Conservation (phyloP, 257 asterid genomes). For the Jasminum sambac region DNA sequence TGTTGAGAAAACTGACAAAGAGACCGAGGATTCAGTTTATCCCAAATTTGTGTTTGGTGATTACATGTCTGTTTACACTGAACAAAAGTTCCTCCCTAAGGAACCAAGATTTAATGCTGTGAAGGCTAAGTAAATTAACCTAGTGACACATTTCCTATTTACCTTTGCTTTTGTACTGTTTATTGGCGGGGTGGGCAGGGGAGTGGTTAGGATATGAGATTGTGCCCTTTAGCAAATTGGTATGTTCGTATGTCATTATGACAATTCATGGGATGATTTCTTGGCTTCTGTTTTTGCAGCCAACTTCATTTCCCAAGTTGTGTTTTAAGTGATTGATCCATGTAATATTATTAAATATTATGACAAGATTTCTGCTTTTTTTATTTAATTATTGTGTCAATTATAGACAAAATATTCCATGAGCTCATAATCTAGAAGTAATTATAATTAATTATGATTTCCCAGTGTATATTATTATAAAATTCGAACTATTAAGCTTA, state of each 20-base stretch:
- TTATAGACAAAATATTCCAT: background rate
- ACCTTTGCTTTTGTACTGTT: background rate
- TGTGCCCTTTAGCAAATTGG: constrained; percentile 16
- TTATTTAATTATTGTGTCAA: background rate
- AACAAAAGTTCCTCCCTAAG: constrained; percentile 74
- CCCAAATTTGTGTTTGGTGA: constrained; percentile 78
- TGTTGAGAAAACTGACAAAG: constrained; percentile 4
- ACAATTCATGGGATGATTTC: background rate
- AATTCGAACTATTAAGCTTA: too few relatives aligned
- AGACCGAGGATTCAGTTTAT: constrained; percentile 32
- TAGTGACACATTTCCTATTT: background rate
- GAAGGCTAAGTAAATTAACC: constrained; percentile 36
- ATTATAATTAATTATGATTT: background rate
- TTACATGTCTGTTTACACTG: constrained; percentile 67
- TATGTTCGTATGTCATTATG: background rate
- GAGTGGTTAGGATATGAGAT: constrained; percentile 1
- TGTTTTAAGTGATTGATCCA: background rate
- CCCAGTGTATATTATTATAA: background rate
- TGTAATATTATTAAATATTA: background rate
- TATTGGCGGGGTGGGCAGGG: background rate
- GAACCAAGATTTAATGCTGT: constrained; percentile 85
- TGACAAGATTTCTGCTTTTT: background rate
- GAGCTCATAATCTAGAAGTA: background rate
- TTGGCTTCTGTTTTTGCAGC: background rate
- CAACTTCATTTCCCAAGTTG: background rate